Evolutionary conservation across 2,329 filamentous ascomycete genomes (phyloP).

Genomic region (Tolypocladium album): DNA sequence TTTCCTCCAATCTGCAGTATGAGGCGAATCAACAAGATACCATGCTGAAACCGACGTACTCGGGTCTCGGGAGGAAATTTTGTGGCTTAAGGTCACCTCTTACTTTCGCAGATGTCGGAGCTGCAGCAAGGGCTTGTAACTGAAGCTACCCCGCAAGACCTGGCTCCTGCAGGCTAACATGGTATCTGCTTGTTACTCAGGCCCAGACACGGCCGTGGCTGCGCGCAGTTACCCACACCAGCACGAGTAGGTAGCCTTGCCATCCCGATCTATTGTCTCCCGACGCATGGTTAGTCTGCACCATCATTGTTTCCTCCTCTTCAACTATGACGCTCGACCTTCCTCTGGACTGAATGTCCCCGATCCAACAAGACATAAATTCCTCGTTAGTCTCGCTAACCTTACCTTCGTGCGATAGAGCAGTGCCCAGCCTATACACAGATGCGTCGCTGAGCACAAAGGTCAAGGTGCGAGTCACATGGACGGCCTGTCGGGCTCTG

Average conservation of each 20-base stretch:
- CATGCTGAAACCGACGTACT: neutral
- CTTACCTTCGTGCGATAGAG: neutral
- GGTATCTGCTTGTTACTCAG: neutral
- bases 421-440: neutral
- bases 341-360: neutral
- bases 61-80: neutral
- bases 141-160: neutral
- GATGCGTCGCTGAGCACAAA: neutral
- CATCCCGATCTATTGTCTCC: neutral
- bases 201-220: neutral
- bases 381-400: neutral
- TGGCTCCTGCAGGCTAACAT: neutral
- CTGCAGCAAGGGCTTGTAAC: neutral
- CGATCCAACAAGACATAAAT: neutral
- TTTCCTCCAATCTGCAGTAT: too few species aligned
- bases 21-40: neutral
- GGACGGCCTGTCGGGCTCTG: neutral
- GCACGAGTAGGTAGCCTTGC: neutral
- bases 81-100: neutral
- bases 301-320: neutral
- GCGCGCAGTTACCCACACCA: neutral
- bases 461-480: neutral
- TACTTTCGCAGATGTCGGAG: neutral
- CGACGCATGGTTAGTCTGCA: neutral
- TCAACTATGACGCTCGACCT: neutral